Conservation (phyloP, 2,329 filamentous ascomycete species). For the Apiospora koreana region DNA sequence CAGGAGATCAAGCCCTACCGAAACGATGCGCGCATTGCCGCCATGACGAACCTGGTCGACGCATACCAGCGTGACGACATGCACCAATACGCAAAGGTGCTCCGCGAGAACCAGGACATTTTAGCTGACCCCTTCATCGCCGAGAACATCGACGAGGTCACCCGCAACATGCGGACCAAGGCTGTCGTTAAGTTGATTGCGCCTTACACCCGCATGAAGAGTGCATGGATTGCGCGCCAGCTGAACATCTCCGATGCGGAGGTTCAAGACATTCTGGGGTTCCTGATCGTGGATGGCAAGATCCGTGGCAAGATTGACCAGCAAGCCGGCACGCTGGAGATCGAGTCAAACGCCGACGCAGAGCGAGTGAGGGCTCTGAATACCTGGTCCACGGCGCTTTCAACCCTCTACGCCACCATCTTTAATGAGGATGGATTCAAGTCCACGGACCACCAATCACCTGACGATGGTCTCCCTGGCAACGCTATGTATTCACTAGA, state of each 20-base stretch:
- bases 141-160: constrained; percentile 98
- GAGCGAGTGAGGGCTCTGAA: constrained; percentile 74
- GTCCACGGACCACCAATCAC: neutral
- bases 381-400: constrained; percentile 71
- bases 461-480: constrained; percentile 8
- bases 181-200: constrained; percentile 90
- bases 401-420: constrained; percentile 67
- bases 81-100: constrained; percentile 82
- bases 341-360: constrained; percentile 71
- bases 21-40: constrained; percentile 89
- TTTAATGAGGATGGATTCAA: constrained; percentile 77
- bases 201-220: constrained; percentile 89
- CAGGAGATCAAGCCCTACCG: constrained; percentile 99
- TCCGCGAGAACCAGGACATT: constrained; percentile 86
- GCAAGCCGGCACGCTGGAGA: constrained; percentile 78
- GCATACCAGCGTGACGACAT: constrained; percentile 96
- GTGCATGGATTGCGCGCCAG: constrained; percentile 83
- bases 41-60: constrained; percentile 96
- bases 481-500: neutral
- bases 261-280: constrained; percentile 93
- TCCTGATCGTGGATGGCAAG: constrained; percentile 87
- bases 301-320: constrained; percentile 89
- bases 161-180: constrained; percentile 96
- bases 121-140: constrained; percentile 93
- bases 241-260: constrained; percentile 88